A percentile compares a stretch with the other conserved stretches of the same genome.
These are phyloP conservation scores for Coemansia sp. DNA, from an alignment of 192 early-diverging fungal species.

Conservation along the genomic window DNA sequence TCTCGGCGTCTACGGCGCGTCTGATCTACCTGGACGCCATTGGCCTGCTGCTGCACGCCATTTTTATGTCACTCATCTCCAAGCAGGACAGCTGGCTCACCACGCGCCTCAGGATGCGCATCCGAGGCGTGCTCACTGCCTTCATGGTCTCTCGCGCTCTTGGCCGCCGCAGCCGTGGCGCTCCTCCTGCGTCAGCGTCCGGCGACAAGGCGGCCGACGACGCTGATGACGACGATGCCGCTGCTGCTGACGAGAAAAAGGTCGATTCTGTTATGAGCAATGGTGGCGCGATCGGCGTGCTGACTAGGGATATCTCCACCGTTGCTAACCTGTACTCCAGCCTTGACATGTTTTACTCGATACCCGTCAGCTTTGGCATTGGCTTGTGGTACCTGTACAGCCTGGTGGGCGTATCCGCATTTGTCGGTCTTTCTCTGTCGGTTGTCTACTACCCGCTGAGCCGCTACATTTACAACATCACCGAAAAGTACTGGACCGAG, in stretches of 20 bases:
- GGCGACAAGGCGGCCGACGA: conserved; percentile 11
- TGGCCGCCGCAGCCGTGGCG: conserved; percentile 55
- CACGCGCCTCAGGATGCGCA: conserved; percentile 57
- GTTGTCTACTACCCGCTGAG: conserved; percentile 58
- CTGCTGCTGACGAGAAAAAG: conserved; percentile 45
- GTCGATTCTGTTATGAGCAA: conserved; percentile 34
- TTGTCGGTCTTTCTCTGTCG: conserved; percentile 68
- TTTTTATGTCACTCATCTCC: conserved; percentile 29
- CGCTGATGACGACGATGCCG: conserved; percentile 50
- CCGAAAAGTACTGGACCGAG: conserved; percentile 51
- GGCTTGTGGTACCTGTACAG: conserved; percentile 63
- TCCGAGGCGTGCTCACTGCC: conserved; percentile 57
- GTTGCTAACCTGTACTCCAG: conserved; percentile 50
- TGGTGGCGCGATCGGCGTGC: conserved; percentile 62
- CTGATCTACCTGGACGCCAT: conserved; percentile 60
- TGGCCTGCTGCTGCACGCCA: conserved; percentile 57
- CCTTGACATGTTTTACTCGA: conserved; percentile 58
- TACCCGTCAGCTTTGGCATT: conserved; percentile 61
- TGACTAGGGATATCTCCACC: conserved; percentile 61
- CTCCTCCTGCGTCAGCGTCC: conserved; percentile 10
- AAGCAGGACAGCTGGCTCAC: conserved; percentile 61
- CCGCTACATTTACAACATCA: conserved; percentile 48
- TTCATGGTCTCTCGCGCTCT: conserved; percentile 69
- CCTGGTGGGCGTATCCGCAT: conserved; percentile 74
- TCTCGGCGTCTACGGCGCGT: not conserved